These are phyloP conservation scores for Gymnopilus dilepis DNA, from an alignment of 768 basidiomycete species.

Conservation along the genomic window DNA sequence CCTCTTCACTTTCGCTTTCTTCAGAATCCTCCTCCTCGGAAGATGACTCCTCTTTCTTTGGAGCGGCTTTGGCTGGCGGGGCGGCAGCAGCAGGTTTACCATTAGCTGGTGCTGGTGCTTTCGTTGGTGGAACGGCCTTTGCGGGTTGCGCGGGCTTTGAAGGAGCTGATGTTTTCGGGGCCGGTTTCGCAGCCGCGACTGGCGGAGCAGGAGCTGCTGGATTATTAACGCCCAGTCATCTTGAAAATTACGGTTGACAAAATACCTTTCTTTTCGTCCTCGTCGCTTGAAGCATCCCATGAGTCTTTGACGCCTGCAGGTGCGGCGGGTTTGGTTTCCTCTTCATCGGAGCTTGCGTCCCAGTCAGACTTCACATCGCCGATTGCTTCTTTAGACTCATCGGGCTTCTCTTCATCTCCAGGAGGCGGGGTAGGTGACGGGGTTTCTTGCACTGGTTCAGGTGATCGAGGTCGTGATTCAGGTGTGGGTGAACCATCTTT, in stretches of 20 bases:
- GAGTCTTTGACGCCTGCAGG: constrained; percentile 43
- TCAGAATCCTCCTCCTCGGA: constrained; percentile 50
- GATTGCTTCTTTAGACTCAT: constrained; percentile 23
- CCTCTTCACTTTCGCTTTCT: constrained; percentile 44
- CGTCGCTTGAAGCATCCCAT: constrained; percentile 59
- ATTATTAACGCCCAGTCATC: not conserved
- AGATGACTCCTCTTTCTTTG: constrained; percentile 34
- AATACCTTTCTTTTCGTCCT: constrained; percentile 28
- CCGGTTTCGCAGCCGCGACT: constrained; percentile 21
- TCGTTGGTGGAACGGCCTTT: constrained; percentile 1
- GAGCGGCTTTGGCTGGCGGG: constrained; percentile 33
- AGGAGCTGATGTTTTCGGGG: constrained; percentile 2
- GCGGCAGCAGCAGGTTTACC: constrained; percentile 30
- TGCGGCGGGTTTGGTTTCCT: constrained; percentile 33
- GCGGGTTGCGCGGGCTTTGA: constrained; percentile 4
- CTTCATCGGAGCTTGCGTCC: constrained; percentile 74
- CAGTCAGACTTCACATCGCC: constrained; percentile 52
- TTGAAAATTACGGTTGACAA: not conserved
- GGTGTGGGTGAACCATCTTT: constrained; percentile 61
- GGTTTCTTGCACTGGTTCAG: constrained; percentile 42
- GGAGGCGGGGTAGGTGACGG: constrained; percentile 31
- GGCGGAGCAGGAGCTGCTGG: constrained; percentile 18
- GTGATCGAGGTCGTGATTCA: constrained; percentile 59
- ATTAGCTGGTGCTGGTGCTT: constrained; percentile 20
- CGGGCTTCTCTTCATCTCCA: constrained; percentile 37